Conservation (phyloP, 768 basidiomycete species). For the Tulasnella calospora region DNA sequence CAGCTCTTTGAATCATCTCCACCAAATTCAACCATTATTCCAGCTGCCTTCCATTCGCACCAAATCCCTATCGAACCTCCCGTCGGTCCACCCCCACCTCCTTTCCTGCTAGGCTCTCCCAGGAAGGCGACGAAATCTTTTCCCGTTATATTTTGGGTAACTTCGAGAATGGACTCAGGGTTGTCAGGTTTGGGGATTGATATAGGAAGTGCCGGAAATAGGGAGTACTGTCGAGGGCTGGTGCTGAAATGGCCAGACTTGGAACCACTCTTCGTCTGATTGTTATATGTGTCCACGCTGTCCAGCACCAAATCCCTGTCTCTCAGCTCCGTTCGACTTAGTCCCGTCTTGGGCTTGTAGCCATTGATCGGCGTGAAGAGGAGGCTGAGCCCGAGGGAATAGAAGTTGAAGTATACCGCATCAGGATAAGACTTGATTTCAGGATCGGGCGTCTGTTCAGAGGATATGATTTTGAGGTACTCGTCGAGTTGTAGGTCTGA, state of each 20-base stretch:
- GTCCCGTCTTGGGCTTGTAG: constrained; percentile 50
- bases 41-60: constrained; percentile 84
- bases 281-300: constrained; percentile 79
- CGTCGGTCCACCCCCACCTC: constrained; percentile 80
- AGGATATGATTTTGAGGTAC: not conserved
- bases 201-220: constrained; percentile 56
- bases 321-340: constrained; percentile 38
- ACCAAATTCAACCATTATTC: constrained; percentile 82
- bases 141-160: constrained; percentile 56
- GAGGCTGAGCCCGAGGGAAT: constrained; percentile 71
- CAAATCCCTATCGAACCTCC: constrained; percentile 85
- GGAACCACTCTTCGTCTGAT: constrained; percentile 35
- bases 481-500: not conserved
- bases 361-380: constrained; percentile 63
- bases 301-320: constrained; percentile 52
- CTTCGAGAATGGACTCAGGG: constrained; percentile 35
- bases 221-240: constrained; percentile 47
- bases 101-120: constrained; percentile 87
- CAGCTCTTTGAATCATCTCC: constrained; percentile 74
- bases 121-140: constrained; percentile 68
- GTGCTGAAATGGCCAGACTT: constrained; percentile 32
- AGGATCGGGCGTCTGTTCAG: constrained; percentile 36
- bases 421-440: constrained; percentile 78
- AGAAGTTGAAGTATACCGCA: constrained; percentile 82
- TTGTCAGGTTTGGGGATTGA: constrained; percentile 8